phyloP scores from a whole-genome alignment of 2,329 filamentous ascomycete species.

The Didymella keratinophila region DNA sequence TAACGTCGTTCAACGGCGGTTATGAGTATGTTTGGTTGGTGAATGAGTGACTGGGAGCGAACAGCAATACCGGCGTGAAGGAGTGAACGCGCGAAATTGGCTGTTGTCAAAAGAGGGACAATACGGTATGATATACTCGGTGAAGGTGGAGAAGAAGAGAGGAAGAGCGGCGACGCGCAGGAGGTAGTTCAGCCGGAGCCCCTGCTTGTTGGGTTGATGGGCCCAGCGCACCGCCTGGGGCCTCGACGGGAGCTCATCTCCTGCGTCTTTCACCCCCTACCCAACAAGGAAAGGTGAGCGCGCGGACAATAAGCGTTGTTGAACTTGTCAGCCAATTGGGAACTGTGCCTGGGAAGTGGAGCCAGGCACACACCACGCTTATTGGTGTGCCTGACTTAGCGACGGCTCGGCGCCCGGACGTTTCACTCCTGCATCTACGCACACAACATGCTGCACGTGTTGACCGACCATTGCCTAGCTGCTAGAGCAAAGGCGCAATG shows the following conservation, averaged over 20 bases:
- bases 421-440: slow-evolving; percentile 21
- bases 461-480: slow-evolving; percentile 27
- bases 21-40: slow-evolving; percentile 18
- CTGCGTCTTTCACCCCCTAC: slow-evolving; percentile 20
- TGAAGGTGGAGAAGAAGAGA: slow-evolving; percentile 37
- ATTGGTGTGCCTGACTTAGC: slow-evolving; percentile 48
- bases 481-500: slow-evolving; percentile 22
- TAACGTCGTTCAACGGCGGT: slow-evolving; percentile 41
- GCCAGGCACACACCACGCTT: slow-evolving; percentile 1
- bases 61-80: slow-evolving; percentile 46
- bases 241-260: slow-evolving; percentile 38
- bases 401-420: slow-evolving; percentile 30
- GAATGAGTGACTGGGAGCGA: slow-evolving; percentile 43
- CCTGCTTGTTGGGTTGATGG: slow-evolving; percentile 26
- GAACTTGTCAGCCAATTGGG: slow-evolving; percentile 39
- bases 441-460: slow-evolving; percentile 30
- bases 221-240: slow-evolving; percentile 20
- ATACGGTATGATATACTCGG: slow-evolving; percentile 35
- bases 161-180: slow-evolving; percentile 36
- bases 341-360: slow-evolving; percentile 29
- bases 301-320: slow-evolving; percentile 32
- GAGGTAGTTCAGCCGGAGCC: slow-evolving; percentile 29
- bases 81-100: slow-evolving; percentile 50
- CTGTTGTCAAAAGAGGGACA: slow-evolving; percentile 37
- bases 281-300: slow-evolving; percentile 25